Percentiles rank a stretch among this genome's conserved stretches.
Conservation (phyloP, 768 basidiomycete species). For the Cubamyces sp. region DNA sequence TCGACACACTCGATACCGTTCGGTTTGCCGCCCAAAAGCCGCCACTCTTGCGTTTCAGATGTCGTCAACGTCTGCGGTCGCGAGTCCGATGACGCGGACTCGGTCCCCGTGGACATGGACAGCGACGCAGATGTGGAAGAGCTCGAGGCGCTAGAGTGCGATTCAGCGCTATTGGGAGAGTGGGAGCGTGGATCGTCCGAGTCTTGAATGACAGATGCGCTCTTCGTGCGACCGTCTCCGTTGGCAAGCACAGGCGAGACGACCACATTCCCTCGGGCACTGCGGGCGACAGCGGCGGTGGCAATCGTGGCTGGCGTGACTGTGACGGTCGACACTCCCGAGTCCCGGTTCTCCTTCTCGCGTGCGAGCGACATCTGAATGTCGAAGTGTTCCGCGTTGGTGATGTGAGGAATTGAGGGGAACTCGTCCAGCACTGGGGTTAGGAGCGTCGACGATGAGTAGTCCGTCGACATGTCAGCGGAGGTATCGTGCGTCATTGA, state of each 20-base stretch:
- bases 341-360: constrained; percentile 37
- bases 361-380: constrained; percentile 15
- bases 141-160: constrained; percentile 29
- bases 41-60: constrained; percentile 26
- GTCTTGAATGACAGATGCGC: constrained; percentile 10
- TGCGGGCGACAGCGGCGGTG: constrained; percentile 30
- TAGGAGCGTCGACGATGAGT: constrained; percentile 19
- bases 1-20: constrained; percentile 23
- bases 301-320: constrained; percentile 38
- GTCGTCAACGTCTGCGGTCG: constrained; percentile 26
- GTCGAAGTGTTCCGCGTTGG: constrained; percentile 16
- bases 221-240: constrained; percentile 9
- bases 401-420: constrained; percentile 19
- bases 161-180: constrained; percentile 31
- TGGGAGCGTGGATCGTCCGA: constrained; percentile 24
- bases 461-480: constrained; percentile 18
- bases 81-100: constrained; percentile 25
- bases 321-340: constrained; percentile 35
- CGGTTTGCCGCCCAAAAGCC: constrained; percentile 10
- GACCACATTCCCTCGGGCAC: constrained; percentile 29
- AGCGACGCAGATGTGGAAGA: constrained; percentile 21
- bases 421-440: constrained; percentile 25
- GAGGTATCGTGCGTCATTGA: constrained; percentile 11
- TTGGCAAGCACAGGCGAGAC: constrained; percentile 29
- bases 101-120: constrained; percentile 23